phyloP scores from a whole-genome alignment of 768 basidiomycete genomes.

The Hygrophorus russula region DNA sequence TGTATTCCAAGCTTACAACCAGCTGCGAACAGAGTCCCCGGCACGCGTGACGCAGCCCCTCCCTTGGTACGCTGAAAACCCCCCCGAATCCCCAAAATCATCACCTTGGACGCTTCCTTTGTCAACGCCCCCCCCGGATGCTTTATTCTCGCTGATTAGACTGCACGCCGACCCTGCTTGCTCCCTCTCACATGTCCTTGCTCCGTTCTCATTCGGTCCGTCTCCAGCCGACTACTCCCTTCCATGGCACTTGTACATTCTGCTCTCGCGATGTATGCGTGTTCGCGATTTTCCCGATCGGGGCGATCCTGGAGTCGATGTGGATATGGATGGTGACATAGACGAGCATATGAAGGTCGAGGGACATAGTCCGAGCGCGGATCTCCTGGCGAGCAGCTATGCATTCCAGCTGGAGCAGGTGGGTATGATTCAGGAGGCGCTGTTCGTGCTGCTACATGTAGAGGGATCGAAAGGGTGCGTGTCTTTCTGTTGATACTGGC shows the following conservation, averaged over 20 bases:
- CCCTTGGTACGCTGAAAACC: conserved; percentile 44
- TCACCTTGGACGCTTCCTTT: conserved; percentile 32
- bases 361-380: conserved; percentile 78
- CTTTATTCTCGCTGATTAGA: conserved; percentile 71
- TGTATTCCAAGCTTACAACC: conserved; percentile 53
- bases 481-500: conserved; percentile 7
- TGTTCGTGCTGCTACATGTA: conserved; percentile 83
- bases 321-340: conserved; percentile 22
- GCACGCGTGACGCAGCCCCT: conserved; percentile 38
- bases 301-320: conserved; percentile 30
- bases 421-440: conserved; percentile 76
- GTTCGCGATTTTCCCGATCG: conserved; percentile 86
- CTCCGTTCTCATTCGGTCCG: conserved; percentile 63
- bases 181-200: conserved; percentile 57
- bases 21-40: conserved; percentile 24
- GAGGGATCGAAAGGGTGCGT: conserved; percentile 71
- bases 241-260: conserved; percentile 87
- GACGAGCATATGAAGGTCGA: conserved; percentile 40
- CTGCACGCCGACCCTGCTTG: conserved; percentile 63
- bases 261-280: conserved; percentile 75
- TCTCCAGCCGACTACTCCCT: conserved; percentile 74
- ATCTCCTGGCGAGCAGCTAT: conserved; percentile 73
- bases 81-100: conserved; percentile 9
- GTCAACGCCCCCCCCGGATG: conserved; percentile 46
- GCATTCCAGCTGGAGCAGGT: conserved; percentile 77